These are phyloP conservation scores for Coemansia sp. DNA, from an alignment of 192 early-diverging fungal genomes.

Conservation along the genomic window DNA sequence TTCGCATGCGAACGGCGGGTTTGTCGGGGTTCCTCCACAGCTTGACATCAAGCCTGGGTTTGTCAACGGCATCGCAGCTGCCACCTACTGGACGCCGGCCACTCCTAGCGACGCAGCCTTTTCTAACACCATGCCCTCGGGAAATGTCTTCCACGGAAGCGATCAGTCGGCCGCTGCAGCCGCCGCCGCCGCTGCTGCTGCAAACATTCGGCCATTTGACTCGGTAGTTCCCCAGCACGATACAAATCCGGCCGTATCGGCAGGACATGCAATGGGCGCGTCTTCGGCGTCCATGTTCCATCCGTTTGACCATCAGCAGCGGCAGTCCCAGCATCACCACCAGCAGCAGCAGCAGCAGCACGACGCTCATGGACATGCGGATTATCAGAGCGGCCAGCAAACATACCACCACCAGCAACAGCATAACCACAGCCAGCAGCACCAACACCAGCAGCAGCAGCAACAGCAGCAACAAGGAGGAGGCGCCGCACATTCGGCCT, in stretches of 20 bases:
- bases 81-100: slow-evolving; percentile 50
- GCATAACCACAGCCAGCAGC: slow-evolving; percentile 16
- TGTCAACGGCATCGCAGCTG: slow-evolving; percentile 19
- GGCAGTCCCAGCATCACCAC: slow-evolving; percentile 12
- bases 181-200: neutral
- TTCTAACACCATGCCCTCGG: slow-evolving; percentile 43
- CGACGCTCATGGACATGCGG: slow-evolving; percentile 23
- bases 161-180: slow-evolving; percentile 26
- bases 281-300: slow-evolving; percentile 43
- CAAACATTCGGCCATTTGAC: slow-evolving; percentile 47
- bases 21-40: slow-evolving; percentile 45
- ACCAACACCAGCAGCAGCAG: slow-evolving; percentile 23
- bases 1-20: slow-evolving; percentile 30
- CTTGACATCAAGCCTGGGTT: slow-evolving; percentile 50
- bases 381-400: slow-evolving; percentile 30
- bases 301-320: slow-evolving; percentile 43
- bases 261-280: slow-evolving; percentile 29
- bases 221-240: slow-evolving; percentile 36
- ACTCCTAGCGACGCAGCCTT: slow-evolving; percentile 52
- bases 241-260: slow-evolving; percentile 1
- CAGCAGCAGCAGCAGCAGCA: slow-evolving; percentile 23
- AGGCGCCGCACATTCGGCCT: slow-evolving; percentile 17
- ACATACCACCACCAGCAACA: slow-evolving; percentile 29
- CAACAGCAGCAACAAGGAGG: slow-evolving; percentile 32
- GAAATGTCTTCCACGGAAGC: slow-evolving; percentile 43